Percentiles rank a stretch among this genome's conserved stretches.
Conservation (phyloP, 2,329 filamentous ascomycete species). For the Claviceps sorghi region DNA sequence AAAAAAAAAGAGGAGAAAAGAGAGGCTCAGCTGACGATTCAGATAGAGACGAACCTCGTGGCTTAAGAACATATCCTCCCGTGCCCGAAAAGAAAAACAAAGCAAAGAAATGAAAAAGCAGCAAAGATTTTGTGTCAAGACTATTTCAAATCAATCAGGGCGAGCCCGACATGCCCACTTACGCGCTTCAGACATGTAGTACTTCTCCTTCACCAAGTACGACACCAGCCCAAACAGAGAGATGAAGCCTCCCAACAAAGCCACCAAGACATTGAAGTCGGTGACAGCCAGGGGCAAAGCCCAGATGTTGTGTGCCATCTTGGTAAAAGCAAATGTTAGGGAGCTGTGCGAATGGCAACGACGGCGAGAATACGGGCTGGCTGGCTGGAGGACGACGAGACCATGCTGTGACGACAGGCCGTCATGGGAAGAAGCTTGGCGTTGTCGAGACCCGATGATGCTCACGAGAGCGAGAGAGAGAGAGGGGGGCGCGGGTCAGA, state of each 20-base stretch:
- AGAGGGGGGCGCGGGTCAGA: neutral
- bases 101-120: neutral
- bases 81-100: slow-evolving; percentile 56
- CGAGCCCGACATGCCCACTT: slow-evolving; percentile 22
- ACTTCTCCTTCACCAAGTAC: slow-evolving; percentile 76
- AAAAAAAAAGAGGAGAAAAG: too few relatives aligned
- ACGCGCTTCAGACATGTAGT: slow-evolving; percentile 84
- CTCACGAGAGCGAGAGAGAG: neutral
- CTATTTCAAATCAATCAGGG: too few relatives aligned
- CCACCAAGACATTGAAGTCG: slow-evolving; percentile 76
- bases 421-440: neutral
- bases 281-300: slow-evolving; percentile 38
- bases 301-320: slow-evolving; percentile 16
- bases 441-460: neutral
- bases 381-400: neutral
- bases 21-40: too few relatives aligned
- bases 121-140: neutral
- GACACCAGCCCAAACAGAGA: slow-evolving; percentile 84
- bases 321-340: slow-evolving; percentile 10
- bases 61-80: slow-evolving; percentile 77
- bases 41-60: slow-evolving; percentile 44
- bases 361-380: slow-evolving; percentile 1
- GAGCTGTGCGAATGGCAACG: slow-evolving; percentile 2
- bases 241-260: slow-evolving; percentile 72
- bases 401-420: slow-evolving; percentile 3